These are phyloP conservation scores for Clathrus columnatus DNA, from an alignment of 768 basidiomycete species.

Conservation along the genomic window DNA sequence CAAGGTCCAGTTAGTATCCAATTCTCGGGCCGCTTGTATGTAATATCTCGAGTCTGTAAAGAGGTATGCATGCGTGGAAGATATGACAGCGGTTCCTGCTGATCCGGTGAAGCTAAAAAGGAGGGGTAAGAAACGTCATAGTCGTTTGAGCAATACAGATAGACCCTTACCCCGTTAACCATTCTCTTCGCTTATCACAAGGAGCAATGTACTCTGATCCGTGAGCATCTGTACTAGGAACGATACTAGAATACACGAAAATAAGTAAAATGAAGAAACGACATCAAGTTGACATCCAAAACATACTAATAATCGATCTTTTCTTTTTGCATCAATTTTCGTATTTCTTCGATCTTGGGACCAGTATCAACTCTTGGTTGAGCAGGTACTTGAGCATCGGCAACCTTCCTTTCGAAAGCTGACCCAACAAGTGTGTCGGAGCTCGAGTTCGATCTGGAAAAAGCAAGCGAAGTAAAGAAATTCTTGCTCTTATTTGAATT, in stretches of 20 bases:
- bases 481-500: constrained; percentile 9
- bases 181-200: constrained; percentile 70
- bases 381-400: constrained; percentile 47
- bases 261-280: background rate
- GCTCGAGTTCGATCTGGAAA: constrained; percentile 47
- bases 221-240: constrained; percentile 78
- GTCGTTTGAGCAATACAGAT: background rate
- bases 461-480: background rate
- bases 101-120: constrained; percentile 48
- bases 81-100: constrained; percentile 64
- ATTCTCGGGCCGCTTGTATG: constrained; percentile 61
- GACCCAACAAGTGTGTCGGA: constrained; percentile 69
- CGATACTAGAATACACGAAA: constrained; percentile 38
- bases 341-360: constrained; percentile 50
- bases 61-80: constrained; percentile 58
- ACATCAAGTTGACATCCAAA: background rate
- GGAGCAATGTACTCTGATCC: constrained; percentile 73
- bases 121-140: constrained; percentile 19
- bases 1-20: constrained; percentile 68
- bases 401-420: constrained; percentile 59
- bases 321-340: constrained; percentile 59
- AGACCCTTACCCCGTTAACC: constrained; percentile 59
- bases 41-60: constrained; percentile 79
- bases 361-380: constrained; percentile 41
- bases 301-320: constrained; percentile 70